Percentiles rank a stretch among this genome's conserved stretches.
phyloP scores from a whole-genome alignment of 2,329 filamentous ascomycete species.

The Fusarium pseudonygamai region DNA sequence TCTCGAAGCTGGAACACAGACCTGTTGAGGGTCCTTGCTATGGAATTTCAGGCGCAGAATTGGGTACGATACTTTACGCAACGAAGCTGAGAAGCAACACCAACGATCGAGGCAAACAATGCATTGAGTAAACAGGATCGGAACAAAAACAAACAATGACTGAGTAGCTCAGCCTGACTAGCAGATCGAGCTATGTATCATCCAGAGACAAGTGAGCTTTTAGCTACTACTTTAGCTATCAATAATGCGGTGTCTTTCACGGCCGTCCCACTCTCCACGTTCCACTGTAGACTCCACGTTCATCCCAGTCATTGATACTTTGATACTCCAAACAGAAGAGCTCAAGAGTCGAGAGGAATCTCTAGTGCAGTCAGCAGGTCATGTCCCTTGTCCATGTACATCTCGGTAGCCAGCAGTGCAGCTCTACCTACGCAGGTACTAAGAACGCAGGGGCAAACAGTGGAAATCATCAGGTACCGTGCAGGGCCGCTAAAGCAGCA shows the following conservation, averaged over 20 bases:
- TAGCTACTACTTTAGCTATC: slow-evolving; percentile 9
- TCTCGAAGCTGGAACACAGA: slow-evolving; percentile 30
- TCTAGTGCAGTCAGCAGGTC: slow-evolving; percentile 29
- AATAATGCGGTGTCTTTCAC: slow-evolving; percentile 28
- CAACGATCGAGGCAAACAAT: neutral
- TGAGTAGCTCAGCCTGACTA: neutral
- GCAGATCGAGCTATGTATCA: neutral
- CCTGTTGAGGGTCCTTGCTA: slow-evolving; percentile 16
- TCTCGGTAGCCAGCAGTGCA: slow-evolving; percentile 9
- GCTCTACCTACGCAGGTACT: slow-evolving; percentile 35
- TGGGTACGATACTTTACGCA: neutral
- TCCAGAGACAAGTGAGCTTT: neutral
- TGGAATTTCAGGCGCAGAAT: slow-evolving; percentile 17
- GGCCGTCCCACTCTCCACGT: slow-evolving; percentile 37
- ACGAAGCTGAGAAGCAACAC: slow-evolving; percentile 6
- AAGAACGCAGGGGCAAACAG: slow-evolving; percentile 25
- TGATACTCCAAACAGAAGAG: slow-evolving; percentile 4
- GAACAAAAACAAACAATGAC: slow-evolving; percentile 8
- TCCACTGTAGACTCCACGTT: slow-evolving; percentile 39
- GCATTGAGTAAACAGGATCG: neutral
- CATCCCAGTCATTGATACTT: slow-evolving; percentile 25
- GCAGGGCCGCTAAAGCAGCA: slow-evolving; percentile 28
- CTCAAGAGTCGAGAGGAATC: neutral
- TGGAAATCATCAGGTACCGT: slow-evolving; percentile 37
- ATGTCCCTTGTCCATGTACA: slow-evolving; percentile 4